Evolutionary conservation across 1,284 basidiomycete genomes (phyloP), one percentile per base, ranked within the genome.

Genomic region (Austropuccinia psidii): DNA sequence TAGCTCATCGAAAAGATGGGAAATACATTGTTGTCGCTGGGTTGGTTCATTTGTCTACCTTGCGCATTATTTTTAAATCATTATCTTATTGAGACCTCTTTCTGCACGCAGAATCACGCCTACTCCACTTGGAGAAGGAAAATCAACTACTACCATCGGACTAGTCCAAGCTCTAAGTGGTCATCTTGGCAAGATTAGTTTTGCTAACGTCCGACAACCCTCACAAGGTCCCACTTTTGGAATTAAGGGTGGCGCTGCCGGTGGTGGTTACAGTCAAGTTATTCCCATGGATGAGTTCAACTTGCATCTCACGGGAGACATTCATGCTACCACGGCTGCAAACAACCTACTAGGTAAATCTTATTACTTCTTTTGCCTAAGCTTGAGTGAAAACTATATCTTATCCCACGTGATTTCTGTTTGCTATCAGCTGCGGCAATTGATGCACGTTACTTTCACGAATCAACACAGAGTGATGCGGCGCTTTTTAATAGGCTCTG

Each of bases 251-350:
- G 96, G 96, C 79, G 96, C 95, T 39, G 95, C 95, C 67, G 95
- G 96, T 69, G 95, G 95, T 77, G 95, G 95, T 74, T 99, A 98
- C 84, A 93, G 92, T 80, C 95, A 98, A 81, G 91, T 98, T 79
- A 98, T 98, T 82, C 94, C 94, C 66, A 97, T 97, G 94, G 94
- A 97, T 80, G 94, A 97, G 88, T 96, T 96, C 82, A 96, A 95
- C 81, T 82, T 95, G 73, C 96, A 98, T 81, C 83, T 98, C 80
- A 99, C 95, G 47, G 95, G 95, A 77, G 95, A 98, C 83, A 98
- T 98, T 75, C 95, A 98, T 80, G 95, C 96, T 65, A 91, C 98
- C 27, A 93, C 92, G 35, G 95, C 95, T 60, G 96, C 95, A 57
- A 98, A 98, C 84, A 98, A 98, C 82, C 82, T 98, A 77, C 86